phyloP scores from a whole-genome alignment of 108 stramenopile genomes.

The Nannochloropsis oceanica region DNA sequence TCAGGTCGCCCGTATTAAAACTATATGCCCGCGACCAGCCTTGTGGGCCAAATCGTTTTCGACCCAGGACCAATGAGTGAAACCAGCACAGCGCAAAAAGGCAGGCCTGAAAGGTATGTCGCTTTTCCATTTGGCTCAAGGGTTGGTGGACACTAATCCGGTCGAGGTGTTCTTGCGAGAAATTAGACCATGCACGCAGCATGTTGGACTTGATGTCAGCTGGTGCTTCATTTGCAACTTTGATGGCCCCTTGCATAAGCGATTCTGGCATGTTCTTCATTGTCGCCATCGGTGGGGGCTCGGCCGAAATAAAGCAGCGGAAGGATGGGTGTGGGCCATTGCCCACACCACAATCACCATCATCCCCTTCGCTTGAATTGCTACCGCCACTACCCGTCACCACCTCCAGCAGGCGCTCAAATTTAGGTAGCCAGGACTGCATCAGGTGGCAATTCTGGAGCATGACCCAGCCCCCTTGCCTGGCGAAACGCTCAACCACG shows the following conservation, averaged over 20 bases:
- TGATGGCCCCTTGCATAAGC: constrained; percentile 53
- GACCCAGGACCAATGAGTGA: constrained; percentile 59
- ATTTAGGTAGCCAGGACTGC: constrained; percentile 55
- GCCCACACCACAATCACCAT: not conserved
- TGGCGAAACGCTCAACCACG: constrained; percentile 41
- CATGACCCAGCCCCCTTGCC: constrained; percentile 66
- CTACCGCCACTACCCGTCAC: constrained; percentile 49
- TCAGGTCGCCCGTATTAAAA: constrained; percentile 57
- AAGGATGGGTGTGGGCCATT: not conserved
- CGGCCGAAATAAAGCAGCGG: constrained; percentile 62
- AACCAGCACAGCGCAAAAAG: constrained; percentile 65
- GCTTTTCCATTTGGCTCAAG: constrained; percentile 40
- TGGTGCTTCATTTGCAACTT: constrained; percentile 64
- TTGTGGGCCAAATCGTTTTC: constrained; percentile 56
- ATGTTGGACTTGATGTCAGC: constrained; percentile 58
- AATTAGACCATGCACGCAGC: constrained; percentile 55
- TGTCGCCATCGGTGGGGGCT: constrained; percentile 52
- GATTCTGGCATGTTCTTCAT: constrained; percentile 63
- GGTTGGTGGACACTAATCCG: constrained; percentile 41
- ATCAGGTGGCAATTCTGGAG: constrained; percentile 67
- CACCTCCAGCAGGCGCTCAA: constrained; percentile 55
- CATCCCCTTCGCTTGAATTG: constrained; percentile 19
- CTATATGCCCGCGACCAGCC: constrained; percentile 58
- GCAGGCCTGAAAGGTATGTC: constrained; percentile 46
- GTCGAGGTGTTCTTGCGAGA: constrained; percentile 18